Evolutionary conservation across 225 moss, liverwort and hornwort species (phyloP).

Genomic region (Rhytidiadelphus loreus): DNA sequence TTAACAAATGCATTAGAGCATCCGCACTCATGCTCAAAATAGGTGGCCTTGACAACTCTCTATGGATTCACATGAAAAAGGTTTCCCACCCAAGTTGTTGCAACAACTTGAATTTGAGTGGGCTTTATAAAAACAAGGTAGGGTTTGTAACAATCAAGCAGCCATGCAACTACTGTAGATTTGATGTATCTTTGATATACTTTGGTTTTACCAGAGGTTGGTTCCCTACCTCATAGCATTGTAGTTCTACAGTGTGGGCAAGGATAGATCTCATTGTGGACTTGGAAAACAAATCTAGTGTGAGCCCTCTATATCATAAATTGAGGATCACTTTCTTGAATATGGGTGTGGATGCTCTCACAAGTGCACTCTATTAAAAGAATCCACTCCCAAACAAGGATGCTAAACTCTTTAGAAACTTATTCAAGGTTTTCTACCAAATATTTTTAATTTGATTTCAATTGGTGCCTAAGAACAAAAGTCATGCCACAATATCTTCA

Average conservation of each 20-base stretch:
- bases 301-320: neutral
- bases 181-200: fast-evolving
- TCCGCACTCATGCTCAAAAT: too few relatives aligned
- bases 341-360: neutral
- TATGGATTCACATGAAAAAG: fast-evolving
- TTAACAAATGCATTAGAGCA: neutral
- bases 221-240: too few relatives aligned
- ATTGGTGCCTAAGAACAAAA: too few relatives aligned
- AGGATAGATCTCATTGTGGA: neutral
- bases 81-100: fast-evolving
- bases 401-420: neutral
- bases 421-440: neutral
- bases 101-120: too few relatives aligned
- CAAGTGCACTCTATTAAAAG: neutral
- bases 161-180: too few relatives aligned
- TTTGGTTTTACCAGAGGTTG: too few relatives aligned
- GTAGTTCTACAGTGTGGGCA: too few relatives aligned
- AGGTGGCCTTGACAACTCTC: fast-evolving
- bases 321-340: neutral
- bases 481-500: too few relatives aligned
- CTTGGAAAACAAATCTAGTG: neutral
- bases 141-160: too few relatives aligned
- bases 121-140: too few relatives aligned
- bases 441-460: too few relatives aligned
- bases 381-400: fast-evolving